Evolutionary conservation across 2,329 filamentous ascomycete species (phyloP).

Genomic region (Balansia obtecta): DNA sequence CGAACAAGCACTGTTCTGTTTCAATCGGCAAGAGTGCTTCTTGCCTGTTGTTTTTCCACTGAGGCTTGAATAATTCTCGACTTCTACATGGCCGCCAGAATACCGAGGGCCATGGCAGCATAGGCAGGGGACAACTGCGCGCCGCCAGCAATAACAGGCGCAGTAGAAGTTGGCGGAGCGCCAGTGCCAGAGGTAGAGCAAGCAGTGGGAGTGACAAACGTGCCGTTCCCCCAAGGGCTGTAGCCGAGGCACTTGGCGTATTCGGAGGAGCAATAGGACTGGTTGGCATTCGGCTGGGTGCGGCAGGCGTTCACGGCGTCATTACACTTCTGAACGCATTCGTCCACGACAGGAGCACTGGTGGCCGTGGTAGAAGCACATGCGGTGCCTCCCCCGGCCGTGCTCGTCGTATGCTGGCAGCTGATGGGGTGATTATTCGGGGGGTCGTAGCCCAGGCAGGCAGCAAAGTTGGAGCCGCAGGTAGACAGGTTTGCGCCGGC

Average conservation of each 20-base stretch:
- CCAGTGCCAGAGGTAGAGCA: not conserved
- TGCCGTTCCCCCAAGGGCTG: not conserved
- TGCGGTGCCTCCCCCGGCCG: not conserved
- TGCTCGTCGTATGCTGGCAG: not conserved
- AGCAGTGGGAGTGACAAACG: not conserved
- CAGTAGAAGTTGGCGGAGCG: not conserved
- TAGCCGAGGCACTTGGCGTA: constrained; percentile 4
- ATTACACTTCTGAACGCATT: constrained; percentile 1
- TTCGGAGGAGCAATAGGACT: not conserved
- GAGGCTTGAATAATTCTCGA: not conserved
- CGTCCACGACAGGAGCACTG: not conserved
- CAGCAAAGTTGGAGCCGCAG: not conserved
- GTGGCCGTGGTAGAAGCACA: not conserved
- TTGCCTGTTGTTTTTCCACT: not conserved
- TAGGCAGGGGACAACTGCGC: constrained; percentile 1
- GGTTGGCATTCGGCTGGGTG: not conserved
- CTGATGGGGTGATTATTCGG: not conserved
- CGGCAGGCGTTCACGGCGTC: not conserved
- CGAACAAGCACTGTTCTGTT: not conserved
- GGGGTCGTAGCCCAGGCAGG: not conserved
- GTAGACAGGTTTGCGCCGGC: not conserved
- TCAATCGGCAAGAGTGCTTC: not conserved
- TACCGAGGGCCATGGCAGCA: constrained; percentile 2
- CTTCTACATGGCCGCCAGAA: not conserved
- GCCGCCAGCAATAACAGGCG: not conserved